Percentiles rank a stretch among this genome's conserved stretches.
Evolutionary conservation across 2,329 filamentous ascomycete species (phyloP).

Genomic region (Scolecobasidium constrictum): DNA sequence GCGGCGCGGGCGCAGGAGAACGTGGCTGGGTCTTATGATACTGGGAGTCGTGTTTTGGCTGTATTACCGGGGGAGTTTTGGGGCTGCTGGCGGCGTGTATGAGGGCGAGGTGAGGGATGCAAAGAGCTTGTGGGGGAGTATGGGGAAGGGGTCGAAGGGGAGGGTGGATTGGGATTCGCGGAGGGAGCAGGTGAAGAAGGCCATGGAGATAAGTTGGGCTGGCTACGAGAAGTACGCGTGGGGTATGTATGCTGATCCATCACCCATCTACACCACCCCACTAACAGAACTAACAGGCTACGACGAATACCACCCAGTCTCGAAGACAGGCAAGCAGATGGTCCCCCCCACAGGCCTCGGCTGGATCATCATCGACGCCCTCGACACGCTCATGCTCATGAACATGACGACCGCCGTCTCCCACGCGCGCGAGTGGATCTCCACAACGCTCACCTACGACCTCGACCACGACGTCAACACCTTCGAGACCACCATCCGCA

Average conservation of each 20-base stretch:
- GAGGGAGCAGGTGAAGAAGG: conserved; percentile 73
- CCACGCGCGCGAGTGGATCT: conserved; percentile 82
- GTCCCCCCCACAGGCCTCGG: conserved; percentile 70
- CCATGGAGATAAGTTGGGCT: conserved; percentile 85
- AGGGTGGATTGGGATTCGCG: conserved; percentile 64
- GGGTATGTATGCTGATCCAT: conserved; percentile 51
- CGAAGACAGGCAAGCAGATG: conserved; percentile 75
- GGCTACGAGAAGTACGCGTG: conserved; percentile 88
- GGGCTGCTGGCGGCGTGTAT: conserved; percentile 16
- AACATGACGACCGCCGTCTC: conserved; percentile 79
- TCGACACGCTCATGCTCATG: conserved; percentile 98
- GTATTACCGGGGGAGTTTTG: conserved; percentile 60
- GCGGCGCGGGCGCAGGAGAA: conserved; percentile 52
- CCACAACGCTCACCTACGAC: conserved; percentile 69
- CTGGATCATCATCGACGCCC: conserved; percentile 94
- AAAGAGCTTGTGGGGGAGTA: conserved; percentile 11
- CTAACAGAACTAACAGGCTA: conserved; percentile 34
- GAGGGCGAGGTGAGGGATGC: conserved; percentile 1
- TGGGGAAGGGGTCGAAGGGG: conserved; percentile 25
- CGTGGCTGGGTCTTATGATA: conserved; percentile 44
- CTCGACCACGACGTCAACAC: conserved; percentile 94
- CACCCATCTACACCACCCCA: conserved; percentile 8
- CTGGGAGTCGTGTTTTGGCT: conserved; percentile 47
- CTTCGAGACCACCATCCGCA: conserved; percentile 95
- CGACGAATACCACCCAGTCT: conserved; percentile 78